A percentile compares a stretch with the other conserved stretches of the same genome.
Conservation (phyloP, 1,284 basidiomycete genomes). For the Cystobasidium slooffiae region DNA sequence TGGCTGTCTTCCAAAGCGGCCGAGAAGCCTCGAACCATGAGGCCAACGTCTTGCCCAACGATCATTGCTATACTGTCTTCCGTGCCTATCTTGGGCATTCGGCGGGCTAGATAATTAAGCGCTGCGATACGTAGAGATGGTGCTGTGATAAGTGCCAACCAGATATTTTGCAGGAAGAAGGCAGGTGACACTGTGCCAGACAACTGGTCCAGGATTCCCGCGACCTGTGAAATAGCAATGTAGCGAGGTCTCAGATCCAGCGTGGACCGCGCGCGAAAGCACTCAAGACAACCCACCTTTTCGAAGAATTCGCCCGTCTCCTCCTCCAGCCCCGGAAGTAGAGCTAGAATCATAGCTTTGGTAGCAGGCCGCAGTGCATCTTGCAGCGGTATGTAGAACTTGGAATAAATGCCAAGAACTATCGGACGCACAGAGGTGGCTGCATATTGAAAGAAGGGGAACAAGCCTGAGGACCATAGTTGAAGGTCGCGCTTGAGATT, state of each 20-base stretch:
- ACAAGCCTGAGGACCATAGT: conserved; percentile 93
- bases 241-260: background rate
- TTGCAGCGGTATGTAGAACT: conserved; percentile 85
- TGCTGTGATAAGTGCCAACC: conserved; percentile 90
- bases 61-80: conserved; percentile 76
- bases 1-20: conserved; percentile 88
- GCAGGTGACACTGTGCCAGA: conserved; percentile 78
- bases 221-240: conserved; percentile 63
- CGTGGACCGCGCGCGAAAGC: background rate
- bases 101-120: conserved; percentile 80
- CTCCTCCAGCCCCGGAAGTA: conserved; percentile 92
- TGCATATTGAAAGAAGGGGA: conserved; percentile 98
- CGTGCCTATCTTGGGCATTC: conserved; percentile 67
- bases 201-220: conserved; percentile 77
- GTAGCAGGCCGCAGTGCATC: conserved; percentile 80
- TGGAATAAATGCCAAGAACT: conserved; percentile 83
- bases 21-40: conserved; percentile 89
- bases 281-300: conserved; percentile 64
- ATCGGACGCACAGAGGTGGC: conserved; percentile 76
- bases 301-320: conserved; percentile 97
- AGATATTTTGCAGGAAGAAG: conserved; percentile 94
- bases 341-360: conserved; percentile 89
- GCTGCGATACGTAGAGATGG: conserved; percentile 82
- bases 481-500: conserved; percentile 85
- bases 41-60: conserved; percentile 81